Percentiles rank a stretch among this genome's conserved stretches.
phyloP scores from a whole-genome alignment of 148 eudicot species.

The Simmondsia chinensis region DNA sequence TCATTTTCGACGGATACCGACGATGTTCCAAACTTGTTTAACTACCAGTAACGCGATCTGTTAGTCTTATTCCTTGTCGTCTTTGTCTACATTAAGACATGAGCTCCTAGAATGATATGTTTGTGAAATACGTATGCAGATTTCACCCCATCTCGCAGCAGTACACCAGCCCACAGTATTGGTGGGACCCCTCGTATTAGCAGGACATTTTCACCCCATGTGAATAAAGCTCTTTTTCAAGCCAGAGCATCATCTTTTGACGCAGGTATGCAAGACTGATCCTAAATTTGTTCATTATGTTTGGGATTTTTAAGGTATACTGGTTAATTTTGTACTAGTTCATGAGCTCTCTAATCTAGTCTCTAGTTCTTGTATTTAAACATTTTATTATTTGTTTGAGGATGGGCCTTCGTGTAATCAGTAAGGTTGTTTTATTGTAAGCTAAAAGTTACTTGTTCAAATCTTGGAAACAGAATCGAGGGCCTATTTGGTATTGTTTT shows the following conservation, averaged over 20 bases:
- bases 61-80: not conserved
- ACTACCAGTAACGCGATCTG: too few relatives aligned
- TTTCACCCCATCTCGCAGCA: constrained; percentile 77
- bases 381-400: too few relatives aligned
- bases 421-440: too few relatives aligned
- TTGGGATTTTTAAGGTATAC: not conserved
- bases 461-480: too few relatives aligned
- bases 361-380: too few relatives aligned
- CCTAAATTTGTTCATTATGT: not conserved
- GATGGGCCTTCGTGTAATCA: too few relatives aligned
- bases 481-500: too few relatives aligned
- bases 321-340: too few relatives aligned
- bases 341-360: too few relatives aligned
- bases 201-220: constrained; percentile 21
- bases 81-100: not conserved
- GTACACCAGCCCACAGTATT: constrained; percentile 49
- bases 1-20: too few relatives aligned
- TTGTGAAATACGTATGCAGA: constrained; percentile 34
- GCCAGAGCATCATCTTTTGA: constrained; percentile 11
- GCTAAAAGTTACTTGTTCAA: too few relatives aligned
- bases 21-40: too few relatives aligned
- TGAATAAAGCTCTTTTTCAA: constrained; percentile 19
- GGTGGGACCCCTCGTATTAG: constrained; percentile 24
- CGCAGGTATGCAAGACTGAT: constrained; percentile 11
- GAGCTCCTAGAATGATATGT: not conserved